Percentiles rank a stretch among this genome's conserved stretches.
Conservation (phyloP, 208 protist genomes). For the Trypanosoma mega region DNA sequence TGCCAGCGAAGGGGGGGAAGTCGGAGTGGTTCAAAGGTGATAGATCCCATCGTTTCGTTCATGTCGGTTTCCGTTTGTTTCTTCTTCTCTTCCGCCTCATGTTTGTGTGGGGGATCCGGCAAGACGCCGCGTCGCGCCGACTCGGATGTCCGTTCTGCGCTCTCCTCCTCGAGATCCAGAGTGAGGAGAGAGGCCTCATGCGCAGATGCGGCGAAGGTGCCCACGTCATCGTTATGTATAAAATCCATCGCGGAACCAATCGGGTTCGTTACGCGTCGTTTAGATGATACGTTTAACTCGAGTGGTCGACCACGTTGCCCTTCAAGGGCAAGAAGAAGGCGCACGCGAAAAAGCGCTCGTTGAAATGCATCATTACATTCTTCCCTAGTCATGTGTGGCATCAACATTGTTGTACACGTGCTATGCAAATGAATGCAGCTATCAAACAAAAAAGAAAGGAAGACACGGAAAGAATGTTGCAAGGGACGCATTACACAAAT, state of each 20-base stretch:
- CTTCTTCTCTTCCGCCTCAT: slow-evolving; percentile 1
- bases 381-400: not conserved
- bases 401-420: slow-evolving; percentile 8
- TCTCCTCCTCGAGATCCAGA: slow-evolving; percentile 12
- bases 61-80: too few species aligned
- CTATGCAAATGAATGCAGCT: slow-evolving; percentile 3
- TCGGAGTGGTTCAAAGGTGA: not conserved
- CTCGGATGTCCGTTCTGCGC: not conserved
- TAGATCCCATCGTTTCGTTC: too few species aligned
- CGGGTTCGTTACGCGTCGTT: too few species aligned
- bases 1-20: slow-evolving; percentile 14
- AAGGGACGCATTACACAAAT: not conserved
- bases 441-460: slow-evolving; percentile 18
- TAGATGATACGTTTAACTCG: too few species aligned
- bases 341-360: not conserved
- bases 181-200: not conserved
- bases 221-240: too few species aligned
- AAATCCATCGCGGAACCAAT: too few species aligned
- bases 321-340: not conserved
- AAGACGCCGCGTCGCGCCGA: not conserved
- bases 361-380: not conserved
- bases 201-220: not conserved
- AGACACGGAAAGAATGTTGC: slow-evolving; percentile 6
- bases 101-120: not conserved
- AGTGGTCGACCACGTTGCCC: too few species aligned